These are phyloP conservation scores for Ophiosphaerella narmari DNA, from an alignment of 2,329 filamentous ascomycete genomes.

Conservation along the genomic window DNA sequence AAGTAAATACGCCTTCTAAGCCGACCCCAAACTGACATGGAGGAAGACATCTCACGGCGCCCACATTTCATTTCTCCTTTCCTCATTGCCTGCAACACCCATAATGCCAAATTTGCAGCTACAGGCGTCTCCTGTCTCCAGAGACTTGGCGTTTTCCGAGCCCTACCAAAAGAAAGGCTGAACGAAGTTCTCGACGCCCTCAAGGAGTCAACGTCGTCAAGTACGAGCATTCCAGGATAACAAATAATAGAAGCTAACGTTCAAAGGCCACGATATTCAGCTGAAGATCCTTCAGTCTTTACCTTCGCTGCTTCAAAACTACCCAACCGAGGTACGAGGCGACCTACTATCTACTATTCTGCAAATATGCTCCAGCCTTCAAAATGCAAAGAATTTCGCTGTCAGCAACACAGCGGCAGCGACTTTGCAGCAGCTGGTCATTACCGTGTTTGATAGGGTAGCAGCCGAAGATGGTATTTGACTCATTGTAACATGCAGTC, in stretches of 20 bases:
- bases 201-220: constrained; percentile 74
- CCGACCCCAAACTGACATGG: constrained; percentile 3
- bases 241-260: constrained; percentile 15
- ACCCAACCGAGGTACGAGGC: constrained; percentile 77
- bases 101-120: constrained; percentile 85
- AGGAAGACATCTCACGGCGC: constrained; percentile 77
- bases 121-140: constrained; percentile 90
- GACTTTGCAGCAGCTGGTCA: constrained; percentile 92
- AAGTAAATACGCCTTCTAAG: constrained; percentile 19
- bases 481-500: neutral
- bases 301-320: constrained; percentile 88
- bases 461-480: constrained; percentile 74
- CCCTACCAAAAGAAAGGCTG: constrained; percentile 77
- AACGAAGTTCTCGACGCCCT: constrained; percentile 87
- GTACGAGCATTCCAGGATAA: constrained; percentile 50
- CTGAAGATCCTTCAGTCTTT: constrained; percentile 93
- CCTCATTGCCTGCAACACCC: constrained; percentile 87
- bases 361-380: constrained; percentile 89
- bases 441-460: constrained; percentile 92
- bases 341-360: constrained; percentile 80
- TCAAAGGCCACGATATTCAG: constrained; percentile 77
- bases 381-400: constrained; percentile 88
- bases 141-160: constrained; percentile 80
- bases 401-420: constrained; percentile 95
- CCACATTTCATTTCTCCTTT: constrained; percentile 91